These are phyloP conservation scores for Arabis hirsuta DNA, from an alignment of 345 rosid genomes.

Conservation along the genomic window DNA sequence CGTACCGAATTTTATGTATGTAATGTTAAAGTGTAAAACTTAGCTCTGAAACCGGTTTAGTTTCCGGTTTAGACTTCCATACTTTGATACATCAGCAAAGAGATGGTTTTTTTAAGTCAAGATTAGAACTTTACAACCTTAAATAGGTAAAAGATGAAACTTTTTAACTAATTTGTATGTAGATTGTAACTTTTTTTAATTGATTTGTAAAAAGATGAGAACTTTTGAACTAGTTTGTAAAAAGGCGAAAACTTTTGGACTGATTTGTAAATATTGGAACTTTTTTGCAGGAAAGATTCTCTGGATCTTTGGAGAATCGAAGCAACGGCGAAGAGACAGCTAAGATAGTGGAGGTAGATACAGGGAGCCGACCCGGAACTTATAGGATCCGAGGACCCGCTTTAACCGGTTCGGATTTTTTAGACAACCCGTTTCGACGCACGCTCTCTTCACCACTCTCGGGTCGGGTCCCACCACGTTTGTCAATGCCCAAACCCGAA, in stretches of 20 bases:
- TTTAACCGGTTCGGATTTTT: constrained; percentile 50
- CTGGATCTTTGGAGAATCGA: constrained; percentile 56
- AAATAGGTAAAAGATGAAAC: background rate
- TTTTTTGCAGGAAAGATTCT: constrained; percentile 65
- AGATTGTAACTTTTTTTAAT: background rate
- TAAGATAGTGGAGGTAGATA: constrained; percentile 86
- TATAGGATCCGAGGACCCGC: constrained; percentile 55
- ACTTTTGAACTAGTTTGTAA: background rate
- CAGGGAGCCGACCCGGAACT: constrained; percentile 58
- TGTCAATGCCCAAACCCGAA: constrained; percentile 41
- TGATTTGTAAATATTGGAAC: constrained; percentile 25
- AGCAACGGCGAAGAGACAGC: constrained; percentile 59
- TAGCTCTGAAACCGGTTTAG: background rate
- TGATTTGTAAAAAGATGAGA: background rate
- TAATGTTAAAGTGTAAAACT: background rate
- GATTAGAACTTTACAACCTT: background rate
- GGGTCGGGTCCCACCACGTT: constrained; percentile 44
- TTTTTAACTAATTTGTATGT: background rate
- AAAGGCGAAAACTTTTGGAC: background rate
- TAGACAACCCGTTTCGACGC: constrained; percentile 52
- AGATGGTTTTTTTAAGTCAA: background rate
- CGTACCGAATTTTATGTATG: background rate
- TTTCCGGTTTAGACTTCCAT: constrained; percentile 21
- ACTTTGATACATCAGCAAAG: background rate
- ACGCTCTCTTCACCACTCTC: constrained; percentile 44